phyloP scores from a whole-genome alignment of 805 yeast species.

The Saccharomycodes ludwigii region DNA sequence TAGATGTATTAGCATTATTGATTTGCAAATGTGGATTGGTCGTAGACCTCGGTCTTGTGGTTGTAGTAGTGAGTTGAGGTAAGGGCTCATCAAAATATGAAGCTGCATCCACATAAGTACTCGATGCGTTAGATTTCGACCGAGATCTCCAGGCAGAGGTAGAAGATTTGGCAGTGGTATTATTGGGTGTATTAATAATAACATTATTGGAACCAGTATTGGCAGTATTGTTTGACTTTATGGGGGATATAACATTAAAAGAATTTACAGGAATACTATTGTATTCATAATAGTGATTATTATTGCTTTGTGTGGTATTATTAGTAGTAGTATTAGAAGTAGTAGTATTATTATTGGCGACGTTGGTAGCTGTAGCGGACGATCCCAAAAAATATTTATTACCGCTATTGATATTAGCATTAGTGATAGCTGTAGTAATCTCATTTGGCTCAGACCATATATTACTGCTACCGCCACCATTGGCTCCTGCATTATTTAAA shows the following conservation, averaged over 20 bases:
- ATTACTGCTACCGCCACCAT: constrained; percentile 12
- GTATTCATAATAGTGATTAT: background rate
- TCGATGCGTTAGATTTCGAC: constrained; percentile 23
- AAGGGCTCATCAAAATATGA: constrained; percentile 15
- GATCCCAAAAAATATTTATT: background rate
- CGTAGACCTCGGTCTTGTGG: constrained; percentile 14
- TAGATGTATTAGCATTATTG: too few relatives aligned
- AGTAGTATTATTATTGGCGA: constrained; percentile 4
- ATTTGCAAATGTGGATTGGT: constrained; percentile 11
- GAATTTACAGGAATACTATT: background rate
- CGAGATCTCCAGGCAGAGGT: constrained; percentile 13
- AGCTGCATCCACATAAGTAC: constrained; percentile 20
- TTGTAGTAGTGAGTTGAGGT: too few relatives aligned
- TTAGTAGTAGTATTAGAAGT: background rate
- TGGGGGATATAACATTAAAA: too few relatives aligned
- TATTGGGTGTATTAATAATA: background rate
- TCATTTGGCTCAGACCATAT: constrained; percentile 14
- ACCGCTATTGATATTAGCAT: constrained; percentile 7
- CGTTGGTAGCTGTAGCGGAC: constrained; percentile 12
- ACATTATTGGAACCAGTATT: background rate
- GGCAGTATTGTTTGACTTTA: background rate
- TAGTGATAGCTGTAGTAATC: constrained; percentile 10
- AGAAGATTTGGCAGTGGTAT: background rate
- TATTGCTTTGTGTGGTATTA: background rate
- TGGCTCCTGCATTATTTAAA: constrained; percentile 11